These are phyloP conservation scores for Chytriomyces sp. DNA, from an alignment of 192 early-diverging fungal genomes.

Conservation along the genomic window DNA sequence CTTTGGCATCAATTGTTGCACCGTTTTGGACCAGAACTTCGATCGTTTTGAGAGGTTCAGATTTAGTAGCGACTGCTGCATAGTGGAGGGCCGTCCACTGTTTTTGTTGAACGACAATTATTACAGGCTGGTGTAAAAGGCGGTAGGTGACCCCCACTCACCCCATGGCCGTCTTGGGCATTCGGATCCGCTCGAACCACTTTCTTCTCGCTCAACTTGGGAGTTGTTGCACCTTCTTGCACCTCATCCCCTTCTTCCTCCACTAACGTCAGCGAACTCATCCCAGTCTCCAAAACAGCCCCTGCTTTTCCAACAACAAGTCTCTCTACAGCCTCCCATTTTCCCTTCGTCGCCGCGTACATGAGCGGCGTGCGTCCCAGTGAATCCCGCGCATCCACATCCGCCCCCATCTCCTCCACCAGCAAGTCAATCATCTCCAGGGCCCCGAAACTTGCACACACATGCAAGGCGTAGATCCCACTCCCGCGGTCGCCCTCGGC, in stretches of 20 bases:
- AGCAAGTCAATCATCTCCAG: slow-evolving; percentile 23
- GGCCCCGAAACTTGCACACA: slow-evolving; percentile 21
- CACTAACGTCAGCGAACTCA: not conserved
- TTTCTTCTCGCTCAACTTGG: not conserved
- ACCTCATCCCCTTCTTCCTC: not conserved
- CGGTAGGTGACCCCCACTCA: slow-evolving; percentile 1
- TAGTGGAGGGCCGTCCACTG: slow-evolving; percentile 35
- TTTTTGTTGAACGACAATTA: not conserved
- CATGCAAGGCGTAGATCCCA: slow-evolving; percentile 25
- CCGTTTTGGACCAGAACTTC: slow-evolving; percentile 19
- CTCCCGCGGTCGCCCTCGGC: not conserved
- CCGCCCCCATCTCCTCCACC: slow-evolving; percentile 3
- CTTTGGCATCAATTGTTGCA: slow-evolving; percentile 19
- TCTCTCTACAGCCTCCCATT: slow-evolving; percentile 18
- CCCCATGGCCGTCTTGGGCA: slow-evolving; percentile 27
- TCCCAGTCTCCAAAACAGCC: not conserved
- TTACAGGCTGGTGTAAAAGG: not conserved
- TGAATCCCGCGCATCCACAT: slow-evolving; percentile 24
- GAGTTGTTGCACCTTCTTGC: not conserved
- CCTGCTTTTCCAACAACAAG: not conserved
- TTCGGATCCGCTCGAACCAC: slow-evolving; percentile 18
- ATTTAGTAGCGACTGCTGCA: slow-evolving; percentile 32
- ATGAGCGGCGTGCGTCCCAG: slow-evolving; percentile 31
- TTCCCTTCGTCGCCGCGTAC: slow-evolving; percentile 37
- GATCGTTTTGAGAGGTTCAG: slow-evolving; percentile 11